Base-by-base conservation (phyloP, 495 filamentous ascomycete species). In the Tuber brumale region DNA sequence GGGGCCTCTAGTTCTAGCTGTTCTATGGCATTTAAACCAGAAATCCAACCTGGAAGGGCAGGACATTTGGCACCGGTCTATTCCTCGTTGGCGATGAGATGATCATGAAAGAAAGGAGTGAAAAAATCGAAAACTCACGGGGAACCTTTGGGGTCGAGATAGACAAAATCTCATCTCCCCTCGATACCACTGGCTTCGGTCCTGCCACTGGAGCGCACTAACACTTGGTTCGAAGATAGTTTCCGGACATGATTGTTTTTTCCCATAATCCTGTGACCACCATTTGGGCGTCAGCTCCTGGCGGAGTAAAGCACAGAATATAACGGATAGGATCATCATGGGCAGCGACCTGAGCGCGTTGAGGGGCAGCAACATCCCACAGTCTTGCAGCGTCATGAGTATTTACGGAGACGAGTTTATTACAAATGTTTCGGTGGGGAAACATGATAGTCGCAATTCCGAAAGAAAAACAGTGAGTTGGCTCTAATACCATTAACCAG, bases 241-340 rank as follows among this genome's bases (percentile, higher is more conserved):
- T 71, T 85, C 86, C 1, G 93, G 93, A 97, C 84, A 95, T 97
- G 84, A 98, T 86, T 2, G 90, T 95, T 86, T 95, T 96, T 85
- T 98, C 95, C 95, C 95, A 98, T 3, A 92, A 94, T 48, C 95
- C 95, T 2, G 95, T 95, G 39, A 94, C 90, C 44, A 97, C 87
- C 83, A 95, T 90, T 78, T 86, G 91, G 74, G 84, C 83, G 71
- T 85, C 84, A 79, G 85, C 86, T 73, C 83, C 86, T 72, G 85
- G 88, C 74, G 83, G 87, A 80, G 88, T 87, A 80, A 95, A 91
- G 86, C 94, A 94, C 70, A 92, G 90, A 66, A 92, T 91, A 83
- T 87, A 90, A 76, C 90, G 89, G 77, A 98, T 91, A 3, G 95
- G 92, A 69, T 90, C 88, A 76, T 94, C 93, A 84, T 97, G 93